Base-by-base conservation (phyloP, 148 eudicot genomes). In the Cornus suecica region DNA sequence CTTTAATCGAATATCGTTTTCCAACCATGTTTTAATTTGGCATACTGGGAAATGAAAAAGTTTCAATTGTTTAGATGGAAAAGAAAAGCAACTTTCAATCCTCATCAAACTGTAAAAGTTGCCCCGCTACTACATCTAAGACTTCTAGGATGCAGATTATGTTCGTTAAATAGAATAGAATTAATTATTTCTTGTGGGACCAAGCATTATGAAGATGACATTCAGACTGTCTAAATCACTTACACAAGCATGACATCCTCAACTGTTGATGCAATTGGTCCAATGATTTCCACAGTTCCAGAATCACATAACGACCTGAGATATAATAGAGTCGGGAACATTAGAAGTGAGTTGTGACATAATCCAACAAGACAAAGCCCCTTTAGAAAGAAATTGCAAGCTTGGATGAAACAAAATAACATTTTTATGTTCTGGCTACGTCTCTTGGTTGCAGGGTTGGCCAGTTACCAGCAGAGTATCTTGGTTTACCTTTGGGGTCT, bases 191-290 rank as follows among this genome's bases (percentile, higher is more conserved):
- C 9, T 37, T 37, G 42, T 37, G 42, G 42, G 42, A 37, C 42
- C 42, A 37, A 37, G 42, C 42, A 6, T 37, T 37, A 37, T 28
- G 30, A 2, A 24, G 34, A 58, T 10, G 13, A 14, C 6, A 54
- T 11, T 54, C 14, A 65, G 32, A 27, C 3, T 5, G 10, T 10
- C 54, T 30, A 18, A 77, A 77, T 68, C 69, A 80, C 99, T 92
- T 86, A 96, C 99, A 93, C 91, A 52, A 96, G 92, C 78, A 96
- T 81, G 78, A 79, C 84, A 84, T 96, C 98, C 86, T 96, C 99
- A 80, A 93, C 94, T 75, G 86, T 87, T 74, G 99, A 90, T 67
- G 99, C 85, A 24, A 96, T 81, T 70, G 99, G 98, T 27, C 99
- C 99, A 54, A 96, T 88, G 51, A 96, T 85, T 87, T 90, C 98